Conservation (phyloP, 2,329 filamentous ascomycete genomes). For the Clarireedia sp. region DNA sequence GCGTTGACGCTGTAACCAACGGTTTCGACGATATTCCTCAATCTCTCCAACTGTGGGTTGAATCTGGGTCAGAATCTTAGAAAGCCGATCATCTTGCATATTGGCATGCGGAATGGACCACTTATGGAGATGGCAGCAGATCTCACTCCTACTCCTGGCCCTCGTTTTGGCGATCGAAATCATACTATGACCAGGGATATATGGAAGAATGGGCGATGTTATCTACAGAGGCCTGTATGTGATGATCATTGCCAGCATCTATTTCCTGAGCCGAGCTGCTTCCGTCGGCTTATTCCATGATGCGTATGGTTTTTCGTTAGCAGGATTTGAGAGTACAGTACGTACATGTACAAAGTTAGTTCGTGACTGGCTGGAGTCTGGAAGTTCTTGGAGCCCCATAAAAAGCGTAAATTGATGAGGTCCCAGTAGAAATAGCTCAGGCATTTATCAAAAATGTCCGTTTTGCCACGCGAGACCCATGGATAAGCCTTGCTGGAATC, state of each 20-base stretch:
- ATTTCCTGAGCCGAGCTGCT: not conserved
- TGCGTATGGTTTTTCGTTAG: not conserved
- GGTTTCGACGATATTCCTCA: not conserved
- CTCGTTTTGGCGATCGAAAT: not conserved
- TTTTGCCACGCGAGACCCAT: constrained; percentile 8
- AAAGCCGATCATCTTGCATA: not conserved
- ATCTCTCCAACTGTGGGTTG: not conserved
- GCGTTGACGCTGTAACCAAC: not conserved
- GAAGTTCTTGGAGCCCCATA: not conserved
- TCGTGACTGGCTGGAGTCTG: not conserved
- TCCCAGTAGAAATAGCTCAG: too few species aligned
- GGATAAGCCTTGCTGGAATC: constrained; percentile 7
- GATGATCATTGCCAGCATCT: not conserved
- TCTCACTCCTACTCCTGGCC: not conserved
- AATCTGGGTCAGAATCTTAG: not conserved
- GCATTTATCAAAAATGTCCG: not conserved
- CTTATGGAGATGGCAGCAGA: not conserved
- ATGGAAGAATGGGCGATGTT: not conserved
- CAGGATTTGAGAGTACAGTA: not conserved
- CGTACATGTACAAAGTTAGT: not conserved
- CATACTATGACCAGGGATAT: constrained; percentile 1
- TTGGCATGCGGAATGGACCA: not conserved
- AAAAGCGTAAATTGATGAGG: not conserved
- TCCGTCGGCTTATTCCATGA: not conserved
- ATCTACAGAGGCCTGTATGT: not conserved